phyloP scores from a whole-genome alignment of 139 green algal genomes.

The Tetratostichococcus sp. region DNA sequence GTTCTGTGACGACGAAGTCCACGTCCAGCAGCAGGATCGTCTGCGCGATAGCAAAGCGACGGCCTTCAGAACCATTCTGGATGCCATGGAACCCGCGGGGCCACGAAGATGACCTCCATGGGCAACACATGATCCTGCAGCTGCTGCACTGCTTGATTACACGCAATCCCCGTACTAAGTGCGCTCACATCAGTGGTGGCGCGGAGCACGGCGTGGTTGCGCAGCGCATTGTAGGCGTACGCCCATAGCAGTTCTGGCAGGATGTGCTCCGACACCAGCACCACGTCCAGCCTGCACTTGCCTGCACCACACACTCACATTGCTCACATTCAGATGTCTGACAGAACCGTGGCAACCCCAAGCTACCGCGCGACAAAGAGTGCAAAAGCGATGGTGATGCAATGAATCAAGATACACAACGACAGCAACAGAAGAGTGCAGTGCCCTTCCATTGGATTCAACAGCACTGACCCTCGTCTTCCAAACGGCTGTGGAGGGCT shows the following conservation, averaged over 20 bases:
- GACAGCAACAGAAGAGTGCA: no score
- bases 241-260: slow-evolving; percentile 10
- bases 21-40: slow-evolving; percentile 32
- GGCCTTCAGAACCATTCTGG: no score
- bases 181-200: slow-evolving; percentile 16
- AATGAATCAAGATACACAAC: no score
- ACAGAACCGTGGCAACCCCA: no score
- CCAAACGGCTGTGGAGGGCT: slow-evolving; percentile 33
- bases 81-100: no score
- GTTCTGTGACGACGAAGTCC: slow-evolving; percentile 24
- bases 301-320: background rate
- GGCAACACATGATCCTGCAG: no score
- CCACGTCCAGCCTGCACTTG: slow-evolving; percentile 17
- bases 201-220: slow-evolving; percentile 33
- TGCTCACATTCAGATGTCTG: background rate
- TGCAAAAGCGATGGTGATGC: no score
- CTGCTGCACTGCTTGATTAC: no score
- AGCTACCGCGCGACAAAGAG: no score
- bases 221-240: slow-evolving; percentile 35
- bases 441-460: no score
- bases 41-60: slow-evolving; percentile 6
- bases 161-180: no score
- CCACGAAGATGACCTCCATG: no score
- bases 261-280: slow-evolving; percentile 18
- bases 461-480: slow-evolving; percentile 28